Conservation (phyloP, 352 stramenopile species). For the Phytophthora fragariae region DNA sequence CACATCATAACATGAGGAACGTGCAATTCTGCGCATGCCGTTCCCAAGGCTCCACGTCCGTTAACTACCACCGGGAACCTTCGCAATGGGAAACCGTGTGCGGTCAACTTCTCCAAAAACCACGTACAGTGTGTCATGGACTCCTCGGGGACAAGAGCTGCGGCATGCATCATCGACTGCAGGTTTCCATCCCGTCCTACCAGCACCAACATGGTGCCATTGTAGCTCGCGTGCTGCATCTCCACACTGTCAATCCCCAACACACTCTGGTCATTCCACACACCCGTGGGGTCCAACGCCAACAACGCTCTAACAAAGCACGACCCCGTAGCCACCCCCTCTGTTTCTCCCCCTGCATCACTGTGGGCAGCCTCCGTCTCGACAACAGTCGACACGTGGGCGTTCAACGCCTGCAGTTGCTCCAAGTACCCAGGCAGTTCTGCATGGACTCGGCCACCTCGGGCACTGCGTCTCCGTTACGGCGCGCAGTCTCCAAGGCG, state of each 20-base stretch:
- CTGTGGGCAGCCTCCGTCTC: constrained; percentile 35
- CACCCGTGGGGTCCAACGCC: constrained; percentile 48
- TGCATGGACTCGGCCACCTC: constrained; percentile 38
- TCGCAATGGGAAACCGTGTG: constrained; percentile 54
- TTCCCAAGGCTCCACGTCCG: constrained; percentile 30
- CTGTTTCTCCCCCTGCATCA: not conserved
- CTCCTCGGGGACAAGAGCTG: constrained; percentile 46
- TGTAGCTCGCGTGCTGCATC: constrained; percentile 38
- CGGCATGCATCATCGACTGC: constrained; percentile 45
- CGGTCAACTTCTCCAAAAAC: constrained; percentile 56
- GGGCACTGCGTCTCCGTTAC: constrained; percentile 7
- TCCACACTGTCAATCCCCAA: constrained; percentile 49
- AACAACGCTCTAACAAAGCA: constrained; percentile 46
- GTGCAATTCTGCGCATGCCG: constrained; percentile 30
- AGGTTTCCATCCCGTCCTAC: constrained; percentile 51
- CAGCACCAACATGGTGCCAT: constrained; percentile 46
- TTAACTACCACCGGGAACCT: constrained; percentile 51
- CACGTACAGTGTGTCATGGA: constrained; percentile 43
- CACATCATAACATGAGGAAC: constrained; percentile 48
- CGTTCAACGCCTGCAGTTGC: constrained; percentile 46
- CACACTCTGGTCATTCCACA: constrained; percentile 54
- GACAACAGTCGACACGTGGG: constrained; percentile 40
- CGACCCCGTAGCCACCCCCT: too few species aligned
- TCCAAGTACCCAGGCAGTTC: constrained; percentile 52
- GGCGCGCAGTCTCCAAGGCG: constrained; percentile 35